Percentiles rank a stretch among this genome's conserved stretches.
Evolutionary conservation across 352 stramenopile species (phyloP).

Genomic region (Aphanomyces invadans): DNA sequence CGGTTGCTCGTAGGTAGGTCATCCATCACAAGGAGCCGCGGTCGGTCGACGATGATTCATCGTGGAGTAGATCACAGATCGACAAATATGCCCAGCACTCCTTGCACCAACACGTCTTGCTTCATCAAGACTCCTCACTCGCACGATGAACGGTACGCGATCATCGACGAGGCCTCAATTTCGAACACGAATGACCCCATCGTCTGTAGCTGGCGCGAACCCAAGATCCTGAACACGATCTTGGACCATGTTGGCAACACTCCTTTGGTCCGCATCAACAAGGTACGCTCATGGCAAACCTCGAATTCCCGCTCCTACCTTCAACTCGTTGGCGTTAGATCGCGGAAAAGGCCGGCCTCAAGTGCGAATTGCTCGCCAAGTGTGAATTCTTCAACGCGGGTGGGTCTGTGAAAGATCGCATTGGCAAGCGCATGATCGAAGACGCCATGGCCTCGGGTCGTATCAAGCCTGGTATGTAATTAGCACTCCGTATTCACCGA

Average conservation of each 20-base stretch:
- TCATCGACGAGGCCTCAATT: no score
- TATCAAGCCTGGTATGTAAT: conserved; percentile 64
- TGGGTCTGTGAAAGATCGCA: conserved; percentile 85
- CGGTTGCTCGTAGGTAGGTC: conserved; percentile 1
- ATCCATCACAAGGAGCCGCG: no score
- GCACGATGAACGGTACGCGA: conserved; percentile 10
- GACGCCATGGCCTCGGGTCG: conserved; percentile 82
- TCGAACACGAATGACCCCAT: no score
- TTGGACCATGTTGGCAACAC: conserved; percentile 93
- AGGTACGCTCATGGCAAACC: conserved; percentile 28
- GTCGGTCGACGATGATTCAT: background rate
- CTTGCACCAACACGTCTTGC: conserved; percentile 17
- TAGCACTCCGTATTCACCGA: conserved; percentile 25
- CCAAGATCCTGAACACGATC: conserved; percentile 89
- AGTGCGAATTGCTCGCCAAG: conserved; percentile 88
- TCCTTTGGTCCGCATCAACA: conserved; percentile 90
- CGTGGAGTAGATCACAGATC: background rate
- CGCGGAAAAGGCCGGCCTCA: conserved; percentile 51
- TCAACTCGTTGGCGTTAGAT: conserved; percentile 42
- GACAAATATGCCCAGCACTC: background rate
- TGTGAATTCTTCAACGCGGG: conserved; percentile 94
- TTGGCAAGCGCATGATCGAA: conserved; percentile 83
- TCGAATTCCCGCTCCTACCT: no score
- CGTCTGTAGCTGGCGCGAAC: conserved; percentile 35
- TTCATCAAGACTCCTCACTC: conserved; percentile 24